A percentile compares a stretch with the other conserved stretches of the same genome.
Evolutionary conservation across 2,329 filamentous ascomycete genomes (phyloP).

Genomic region (Fusarium zealandicum): DNA sequence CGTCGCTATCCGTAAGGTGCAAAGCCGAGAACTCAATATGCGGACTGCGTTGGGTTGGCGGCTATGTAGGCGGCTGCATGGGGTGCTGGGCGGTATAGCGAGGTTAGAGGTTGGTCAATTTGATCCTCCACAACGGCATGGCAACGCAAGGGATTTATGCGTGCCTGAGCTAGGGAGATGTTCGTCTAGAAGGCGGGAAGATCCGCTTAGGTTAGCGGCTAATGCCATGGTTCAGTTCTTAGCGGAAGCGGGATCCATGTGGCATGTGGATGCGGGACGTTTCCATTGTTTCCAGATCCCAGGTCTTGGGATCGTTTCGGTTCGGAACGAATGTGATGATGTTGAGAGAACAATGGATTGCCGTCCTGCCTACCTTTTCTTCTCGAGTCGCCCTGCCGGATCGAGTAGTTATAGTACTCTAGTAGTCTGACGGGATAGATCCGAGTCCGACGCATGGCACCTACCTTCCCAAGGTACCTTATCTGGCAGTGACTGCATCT

Average conservation of each 20-base stretch:
- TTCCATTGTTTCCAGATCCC: not conserved
- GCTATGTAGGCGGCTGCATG: slow-evolving; percentile 20
- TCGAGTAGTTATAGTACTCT: too few species aligned
- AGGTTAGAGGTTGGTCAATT: slow-evolving; percentile 1
- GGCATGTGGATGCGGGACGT: slow-evolving; percentile 1
- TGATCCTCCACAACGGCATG: slow-evolving; percentile 1
- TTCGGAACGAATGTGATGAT: too few species aligned
- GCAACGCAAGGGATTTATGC: slow-evolving; percentile 11
- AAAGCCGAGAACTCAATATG: not conserved
- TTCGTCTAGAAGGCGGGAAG: slow-evolving; percentile 8
- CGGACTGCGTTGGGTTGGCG: not conserved
- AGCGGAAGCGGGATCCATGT: slow-evolving; percentile 8
- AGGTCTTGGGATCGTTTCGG: not conserved
- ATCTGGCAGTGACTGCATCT: too few species aligned
- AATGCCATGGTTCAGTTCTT: not conserved
- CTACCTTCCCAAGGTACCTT: too few species aligned
- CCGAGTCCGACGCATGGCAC: too few species aligned
- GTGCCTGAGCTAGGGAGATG: slow-evolving; percentile 12
- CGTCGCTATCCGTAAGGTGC: slow-evolving; percentile 1
- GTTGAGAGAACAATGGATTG: too few species aligned
- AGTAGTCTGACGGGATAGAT: too few species aligned
- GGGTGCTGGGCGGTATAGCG: not conserved
- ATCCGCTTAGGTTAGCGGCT: slow-evolving; percentile 4
- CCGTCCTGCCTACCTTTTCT: too few species aligned
- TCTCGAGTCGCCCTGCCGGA: too few species aligned